A percentile compares a stretch with the other conserved stretches of the same genome.
Evolutionary conservation across 306 rosid genomes (phyloP).

Genomic region (Quillaja saponaria): DNA sequence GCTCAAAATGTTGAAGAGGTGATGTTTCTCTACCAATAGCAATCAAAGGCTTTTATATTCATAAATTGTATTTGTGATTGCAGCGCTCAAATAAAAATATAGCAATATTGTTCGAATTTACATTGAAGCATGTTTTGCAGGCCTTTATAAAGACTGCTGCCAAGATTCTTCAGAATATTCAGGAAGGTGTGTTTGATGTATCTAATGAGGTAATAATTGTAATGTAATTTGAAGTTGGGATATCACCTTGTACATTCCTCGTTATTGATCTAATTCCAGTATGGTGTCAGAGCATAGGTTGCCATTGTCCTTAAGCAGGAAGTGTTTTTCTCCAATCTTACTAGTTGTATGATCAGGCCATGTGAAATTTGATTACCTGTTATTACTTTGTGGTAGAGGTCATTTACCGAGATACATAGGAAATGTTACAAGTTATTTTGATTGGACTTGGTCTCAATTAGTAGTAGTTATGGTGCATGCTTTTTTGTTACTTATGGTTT

Average conservation of each 20-base stretch:
- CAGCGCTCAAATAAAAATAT: background rate
- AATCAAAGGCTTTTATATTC: background rate
- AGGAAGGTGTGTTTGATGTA: slow-evolving; percentile 87
- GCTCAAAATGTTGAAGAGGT: slow-evolving; percentile 98
- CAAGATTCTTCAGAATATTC: slow-evolving; percentile 88
- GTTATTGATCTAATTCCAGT: slow-evolving; percentile 1
- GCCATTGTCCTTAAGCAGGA: background rate
- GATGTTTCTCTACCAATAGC: slow-evolving; percentile 23
- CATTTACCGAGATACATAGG: too few species aligned
- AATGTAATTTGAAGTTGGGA: slow-evolving; percentile 16
- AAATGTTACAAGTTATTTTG: too few species aligned
- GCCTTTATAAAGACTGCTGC: slow-evolving; percentile 90
- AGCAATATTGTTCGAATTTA: background rate
- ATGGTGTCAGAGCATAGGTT: background rate
- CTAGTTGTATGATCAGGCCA: background rate
- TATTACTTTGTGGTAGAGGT: too few species aligned
- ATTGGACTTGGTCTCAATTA: background rate
- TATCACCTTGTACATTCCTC: background rate
- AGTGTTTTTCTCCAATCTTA: background rate
- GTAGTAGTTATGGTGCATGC: background rate
- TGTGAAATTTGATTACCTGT: background rate
- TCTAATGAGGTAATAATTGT: slow-evolving; percentile 77
- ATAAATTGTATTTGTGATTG: background rate
- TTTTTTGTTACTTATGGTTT: background rate
- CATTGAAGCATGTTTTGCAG: slow-evolving; percentile 37